Percentiles rank a stretch among this genome's conserved stretches.
These are phyloP conservation scores for Hygrocybe punicea DNA, from an alignment of 768 basidiomycete species.

Conservation along the genomic window DNA sequence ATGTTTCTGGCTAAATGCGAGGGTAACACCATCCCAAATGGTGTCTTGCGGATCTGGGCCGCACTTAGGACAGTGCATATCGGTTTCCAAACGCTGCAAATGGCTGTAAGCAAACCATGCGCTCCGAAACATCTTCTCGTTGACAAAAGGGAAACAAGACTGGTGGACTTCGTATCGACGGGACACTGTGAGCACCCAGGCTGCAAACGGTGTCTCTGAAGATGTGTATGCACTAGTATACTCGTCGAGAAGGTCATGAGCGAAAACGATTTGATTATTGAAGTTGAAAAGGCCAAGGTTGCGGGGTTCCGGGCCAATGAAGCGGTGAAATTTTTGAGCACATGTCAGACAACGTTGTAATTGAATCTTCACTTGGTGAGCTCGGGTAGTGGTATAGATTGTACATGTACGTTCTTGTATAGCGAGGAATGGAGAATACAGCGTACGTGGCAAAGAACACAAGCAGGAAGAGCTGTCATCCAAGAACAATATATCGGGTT, in stretches of 20 bases:
- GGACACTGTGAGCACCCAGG: conserved; percentile 16
- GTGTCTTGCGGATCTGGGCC: conserved; percentile 26
- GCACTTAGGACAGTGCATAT: conserved; percentile 28
- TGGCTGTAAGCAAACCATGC: conserved; percentile 34
- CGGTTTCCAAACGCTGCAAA: conserved; percentile 18
- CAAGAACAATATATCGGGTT: not conserved
- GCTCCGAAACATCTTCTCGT: conserved; percentile 20
- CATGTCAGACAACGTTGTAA: conserved; percentile 20
- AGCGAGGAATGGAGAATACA: not conserved
- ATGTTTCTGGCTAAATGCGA: conserved; percentile 30
- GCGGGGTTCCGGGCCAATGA: conserved; percentile 23
- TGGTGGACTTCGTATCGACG: conserved; percentile 14
- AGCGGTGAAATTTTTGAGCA: conserved; percentile 2
- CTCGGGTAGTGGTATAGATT: conserved; percentile 8
- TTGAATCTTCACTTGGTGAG: conserved; percentile 7
- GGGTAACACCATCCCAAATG: conserved; percentile 35
- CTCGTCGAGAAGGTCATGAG: conserved; percentile 27
- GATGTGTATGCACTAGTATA: conserved; percentile 25
- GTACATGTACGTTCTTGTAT: conserved; percentile 2
- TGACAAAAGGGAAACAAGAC: conserved; percentile 11
- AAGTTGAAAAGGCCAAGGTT: conserved; percentile 28
- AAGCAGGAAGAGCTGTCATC: not conserved
- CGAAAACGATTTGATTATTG: conserved; percentile 23
- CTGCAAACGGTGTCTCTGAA: conserved; percentile 25
- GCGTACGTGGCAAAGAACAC: not conserved